A percentile compares a stretch with the other conserved stretches of the same genome.
phyloP scores from a whole-genome alignment of 1,284 basidiomycete genomes.

The Ganoderma leucocontextum region DNA sequence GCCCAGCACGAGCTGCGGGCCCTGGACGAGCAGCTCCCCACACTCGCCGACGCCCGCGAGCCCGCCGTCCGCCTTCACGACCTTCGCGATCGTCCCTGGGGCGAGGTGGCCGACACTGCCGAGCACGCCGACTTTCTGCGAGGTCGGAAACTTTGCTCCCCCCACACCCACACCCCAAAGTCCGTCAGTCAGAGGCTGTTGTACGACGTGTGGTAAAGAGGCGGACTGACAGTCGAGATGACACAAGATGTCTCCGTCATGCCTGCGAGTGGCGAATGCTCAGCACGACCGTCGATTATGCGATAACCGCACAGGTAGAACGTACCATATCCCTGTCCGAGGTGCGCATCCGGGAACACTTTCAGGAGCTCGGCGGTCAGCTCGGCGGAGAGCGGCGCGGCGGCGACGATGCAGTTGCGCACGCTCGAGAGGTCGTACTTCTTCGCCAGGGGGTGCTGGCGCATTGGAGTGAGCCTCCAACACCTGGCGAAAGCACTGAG shows the following conservation, averaged over 20 bases:
- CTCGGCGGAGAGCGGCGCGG: slow-evolving; percentile 79
- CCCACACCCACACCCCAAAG: no score
- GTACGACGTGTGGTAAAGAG: no score
- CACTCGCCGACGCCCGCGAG: slow-evolving; percentile 67
- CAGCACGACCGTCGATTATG: neutral
- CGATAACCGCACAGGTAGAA: neutral
- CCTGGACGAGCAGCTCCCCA: slow-evolving; percentile 70
- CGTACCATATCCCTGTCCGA: slow-evolving; percentile 74
- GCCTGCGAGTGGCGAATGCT: slow-evolving; percentile 29
- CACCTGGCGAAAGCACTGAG: no score
- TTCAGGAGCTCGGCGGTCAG: slow-evolving; percentile 62
- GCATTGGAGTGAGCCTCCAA: no score
- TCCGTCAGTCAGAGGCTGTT: no score
- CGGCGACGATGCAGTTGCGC: slow-evolving; percentile 68
- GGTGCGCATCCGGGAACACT: slow-evolving; percentile 64
- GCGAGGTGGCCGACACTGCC: slow-evolving; percentile 50
- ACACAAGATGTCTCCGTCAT: slow-evolving; percentile 48
- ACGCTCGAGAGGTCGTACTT: slow-evolving; percentile 71
- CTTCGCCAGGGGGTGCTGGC: slow-evolving; percentile 70
- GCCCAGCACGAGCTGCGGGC: slow-evolving; percentile 64
- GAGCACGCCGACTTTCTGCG: slow-evolving; percentile 34
- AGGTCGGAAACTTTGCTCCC: slow-evolving; percentile 40
- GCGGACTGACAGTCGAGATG: neutral
- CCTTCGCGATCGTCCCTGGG: slow-evolving; percentile 49
- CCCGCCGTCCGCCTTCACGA: slow-evolving; percentile 69